phyloP scores from a whole-genome alignment of 2,329 filamentous ascomycete genomes.

The Emydomyces testavorans region DNA sequence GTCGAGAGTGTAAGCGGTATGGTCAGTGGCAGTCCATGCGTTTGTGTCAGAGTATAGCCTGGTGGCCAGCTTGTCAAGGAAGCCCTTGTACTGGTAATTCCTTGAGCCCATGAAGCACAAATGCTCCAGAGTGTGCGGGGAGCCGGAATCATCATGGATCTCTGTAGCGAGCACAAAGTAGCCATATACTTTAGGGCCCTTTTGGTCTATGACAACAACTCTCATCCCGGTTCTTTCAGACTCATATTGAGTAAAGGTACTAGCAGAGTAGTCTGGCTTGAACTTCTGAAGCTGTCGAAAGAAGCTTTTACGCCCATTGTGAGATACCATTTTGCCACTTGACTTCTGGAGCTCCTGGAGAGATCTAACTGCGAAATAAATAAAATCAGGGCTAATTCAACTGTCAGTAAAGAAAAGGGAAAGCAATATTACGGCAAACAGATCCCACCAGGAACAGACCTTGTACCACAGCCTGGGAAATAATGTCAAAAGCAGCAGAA shows the following conservation, averaged over 20 bases:
- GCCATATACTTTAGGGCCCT: constrained; percentile 88
- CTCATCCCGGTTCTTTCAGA: constrained; percentile 91
- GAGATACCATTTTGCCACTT: neutral
- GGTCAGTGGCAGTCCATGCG: constrained; percentile 92
- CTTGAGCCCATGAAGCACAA: constrained; percentile 83
- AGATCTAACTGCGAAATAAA: neutral
- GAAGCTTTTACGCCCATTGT: constrained; percentile 20
- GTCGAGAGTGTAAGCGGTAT: constrained; percentile 91
- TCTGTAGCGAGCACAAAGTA: constrained; percentile 95
- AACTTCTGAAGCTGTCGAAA: constrained; percentile 83
- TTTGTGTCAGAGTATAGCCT: constrained; percentile 90
- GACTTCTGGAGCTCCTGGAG: neutral
- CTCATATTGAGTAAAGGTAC: constrained; percentile 86
- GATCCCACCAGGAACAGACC: too few species aligned
- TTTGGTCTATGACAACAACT: constrained; percentile 78
- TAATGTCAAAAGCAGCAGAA: too few species aligned
- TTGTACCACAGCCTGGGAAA: too few species aligned
- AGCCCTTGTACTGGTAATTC: constrained; percentile 86
- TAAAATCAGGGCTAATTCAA: neutral
- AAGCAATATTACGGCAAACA: too few species aligned
- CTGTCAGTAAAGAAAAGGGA: neutral
- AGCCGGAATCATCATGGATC: constrained; percentile 92
- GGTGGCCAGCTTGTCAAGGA: constrained; percentile 86
- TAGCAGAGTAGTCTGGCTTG: constrained; percentile 78
- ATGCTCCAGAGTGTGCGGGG: constrained; percentile 77